Evolutionary conservation across 2,329 filamentous ascomycete species (phyloP).

Genomic region (Nannizziopsis barbatae): DNA sequence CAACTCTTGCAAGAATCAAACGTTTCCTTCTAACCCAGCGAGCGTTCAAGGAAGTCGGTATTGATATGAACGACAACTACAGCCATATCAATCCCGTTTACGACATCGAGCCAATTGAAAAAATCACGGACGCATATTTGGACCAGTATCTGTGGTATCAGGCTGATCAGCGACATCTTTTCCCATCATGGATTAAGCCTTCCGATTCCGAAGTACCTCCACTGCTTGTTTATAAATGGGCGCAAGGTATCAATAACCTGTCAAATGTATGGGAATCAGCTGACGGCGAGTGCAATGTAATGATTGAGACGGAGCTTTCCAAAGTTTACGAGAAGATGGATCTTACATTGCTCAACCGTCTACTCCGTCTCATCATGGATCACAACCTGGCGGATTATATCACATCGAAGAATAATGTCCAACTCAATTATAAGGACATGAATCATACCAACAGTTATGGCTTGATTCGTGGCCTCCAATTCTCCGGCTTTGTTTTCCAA

Average conservation of each 20-base stretch:
- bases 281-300: constrained; percentile 93
- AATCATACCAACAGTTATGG: constrained; percentile 98
- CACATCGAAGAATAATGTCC: constrained; percentile 98
- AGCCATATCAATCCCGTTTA: constrained; percentile 98
- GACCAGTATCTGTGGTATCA: constrained; percentile 99
- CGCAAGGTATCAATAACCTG: constrained; percentile 96
- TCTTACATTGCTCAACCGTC: constrained; percentile 82
- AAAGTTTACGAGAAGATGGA: constrained; percentile 99
- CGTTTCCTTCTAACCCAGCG: constrained; percentile 92
- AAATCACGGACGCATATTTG: constrained; percentile 96
- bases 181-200: constrained; percentile 98
- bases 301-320: constrained; percentile 97
- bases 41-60: constrained; percentile 98
- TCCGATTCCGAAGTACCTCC: constrained; percentile 97
- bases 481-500: constrained; percentile 97
- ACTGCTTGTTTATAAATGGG: constrained; percentile 94
- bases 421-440: constrained; percentile 99
- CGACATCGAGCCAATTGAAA: constrained; percentile 97
- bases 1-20: constrained; percentile 91
- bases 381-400: constrained; percentile 99
- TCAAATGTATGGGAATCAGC: constrained; percentile 89
- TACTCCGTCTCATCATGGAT: constrained; percentile 94
- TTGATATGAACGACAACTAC: constrained; percentile 99
- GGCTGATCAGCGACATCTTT: constrained; percentile 90
- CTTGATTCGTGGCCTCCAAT: constrained; percentile 94